A percentile compares a stretch with the other conserved stretches of the same genome.
Evolutionary conservation across 2,329 filamentous ascomycete genomes (phyloP).

Genomic region (Fusarium xylarioides): DNA sequence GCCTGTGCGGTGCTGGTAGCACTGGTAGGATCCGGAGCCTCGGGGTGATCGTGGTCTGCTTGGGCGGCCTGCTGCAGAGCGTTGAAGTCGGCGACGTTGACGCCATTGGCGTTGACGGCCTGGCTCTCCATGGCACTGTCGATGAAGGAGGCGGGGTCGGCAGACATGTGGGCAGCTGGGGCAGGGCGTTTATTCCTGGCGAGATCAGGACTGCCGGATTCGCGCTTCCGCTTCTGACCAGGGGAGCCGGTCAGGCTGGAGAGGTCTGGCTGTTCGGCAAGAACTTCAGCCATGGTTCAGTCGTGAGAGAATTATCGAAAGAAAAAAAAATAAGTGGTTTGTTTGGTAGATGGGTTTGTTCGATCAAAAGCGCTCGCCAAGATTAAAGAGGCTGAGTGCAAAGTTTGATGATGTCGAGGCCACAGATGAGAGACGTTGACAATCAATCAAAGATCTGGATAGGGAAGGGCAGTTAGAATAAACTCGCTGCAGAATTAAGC

Average conservation of each 20-base stretch:
- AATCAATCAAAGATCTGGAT: slow-evolving; percentile 33
- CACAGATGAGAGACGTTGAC: slow-evolving; percentile 36
- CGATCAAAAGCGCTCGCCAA: slow-evolving; percentile 28
- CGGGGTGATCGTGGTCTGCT: slow-evolving; percentile 58
- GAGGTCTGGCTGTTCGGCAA: slow-evolving; percentile 59
- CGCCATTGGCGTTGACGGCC: slow-evolving; percentile 51
- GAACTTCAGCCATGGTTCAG: slow-evolving; percentile 58
- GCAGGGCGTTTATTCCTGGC: slow-evolving; percentile 61
- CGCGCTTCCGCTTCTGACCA: slow-evolving; percentile 65
- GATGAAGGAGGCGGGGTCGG: slow-evolving; percentile 62
- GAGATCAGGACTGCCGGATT: slow-evolving; percentile 59
- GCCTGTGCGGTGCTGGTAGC: slow-evolving; percentile 69
- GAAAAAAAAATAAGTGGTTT: neutral
- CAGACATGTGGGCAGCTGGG: slow-evolving; percentile 56
- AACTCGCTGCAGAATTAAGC: slow-evolving; percentile 1
- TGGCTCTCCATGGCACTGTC: slow-evolving; percentile 61
- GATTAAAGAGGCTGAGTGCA: slow-evolving; percentile 8
- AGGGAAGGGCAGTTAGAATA: slow-evolving; percentile 38
- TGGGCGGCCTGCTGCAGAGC: slow-evolving; percentile 64
- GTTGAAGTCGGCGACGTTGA: slow-evolving; percentile 64
- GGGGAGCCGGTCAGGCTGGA: slow-evolving; percentile 54
- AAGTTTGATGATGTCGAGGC: slow-evolving; percentile 30
- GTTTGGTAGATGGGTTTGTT: neutral
- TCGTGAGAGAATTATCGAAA: slow-evolving; percentile 1
- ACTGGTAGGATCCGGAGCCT: slow-evolving; percentile 59